These are phyloP conservation scores for Fusarium robinianum DNA, from an alignment of 2,329 filamentous ascomycete genomes.

Conservation along the genomic window DNA sequence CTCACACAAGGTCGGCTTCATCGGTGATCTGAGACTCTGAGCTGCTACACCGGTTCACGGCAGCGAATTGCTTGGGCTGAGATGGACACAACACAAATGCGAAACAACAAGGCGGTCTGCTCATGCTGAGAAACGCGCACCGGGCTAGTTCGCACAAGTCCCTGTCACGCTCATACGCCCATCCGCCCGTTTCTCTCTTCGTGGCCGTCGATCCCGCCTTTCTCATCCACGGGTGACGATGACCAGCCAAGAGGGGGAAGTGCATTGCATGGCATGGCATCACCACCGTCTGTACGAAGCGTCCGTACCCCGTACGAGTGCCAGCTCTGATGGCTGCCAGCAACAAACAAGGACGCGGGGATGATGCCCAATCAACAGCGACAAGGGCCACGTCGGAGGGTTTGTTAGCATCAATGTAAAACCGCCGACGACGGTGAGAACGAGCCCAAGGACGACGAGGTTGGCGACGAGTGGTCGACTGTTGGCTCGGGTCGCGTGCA, in stretches of 20 bases:
- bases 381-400: slow-evolving; percentile 33
- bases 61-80: slow-evolving; percentile 23
- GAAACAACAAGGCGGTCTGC: slow-evolving; percentile 26
- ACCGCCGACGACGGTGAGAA: slow-evolving; percentile 35
- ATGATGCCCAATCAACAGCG: slow-evolving; percentile 26
- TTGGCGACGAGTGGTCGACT: slow-evolving; percentile 27
- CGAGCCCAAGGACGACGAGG: slow-evolving; percentile 29
- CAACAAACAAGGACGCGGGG: slow-evolving; percentile 11
- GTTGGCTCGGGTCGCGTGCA: slow-evolving; percentile 37
- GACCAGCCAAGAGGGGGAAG: too few relatives aligned
- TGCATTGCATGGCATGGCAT: too few relatives aligned
- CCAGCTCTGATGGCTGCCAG: slow-evolving; percentile 8
- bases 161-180: too few relatives aligned
- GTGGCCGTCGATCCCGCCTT: too few relatives aligned
- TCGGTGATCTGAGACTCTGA: slow-evolving; percentile 24
- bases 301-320: slow-evolving; percentile 20
- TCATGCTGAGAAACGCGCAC: slow-evolving; percentile 18
- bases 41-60: slow-evolving; percentile 12
- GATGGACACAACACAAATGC: slow-evolving; percentile 20
- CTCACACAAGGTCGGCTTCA: slow-evolving; percentile 28
- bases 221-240: too few relatives aligned
- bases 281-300: too few relatives aligned
- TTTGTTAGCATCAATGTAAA: slow-evolving; percentile 36
- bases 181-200: too few relatives aligned
- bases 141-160: slow-evolving; percentile 1